Percentiles rank a stretch among this genome's conserved stretches.
phyloP scores from a whole-genome alignment of 2,329 filamentous ascomycete genomes.

The Balansia obtecta region DNA sequence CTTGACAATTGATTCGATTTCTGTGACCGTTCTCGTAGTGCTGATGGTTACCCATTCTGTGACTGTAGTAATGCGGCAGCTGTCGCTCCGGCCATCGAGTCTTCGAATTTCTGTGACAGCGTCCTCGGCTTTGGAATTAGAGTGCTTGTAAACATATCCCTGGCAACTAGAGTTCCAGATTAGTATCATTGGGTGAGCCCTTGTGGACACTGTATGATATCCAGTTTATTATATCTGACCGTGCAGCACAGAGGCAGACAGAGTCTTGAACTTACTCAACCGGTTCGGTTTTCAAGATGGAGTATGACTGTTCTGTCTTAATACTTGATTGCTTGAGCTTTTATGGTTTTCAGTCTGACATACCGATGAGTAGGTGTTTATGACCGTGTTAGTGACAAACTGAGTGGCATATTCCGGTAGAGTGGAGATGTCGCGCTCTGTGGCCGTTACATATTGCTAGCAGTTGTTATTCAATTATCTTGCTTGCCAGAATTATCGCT shows the following conservation, averaged over 20 bases:
- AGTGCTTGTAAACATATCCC: not conserved
- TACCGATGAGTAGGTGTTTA: constrained; percentile 8
- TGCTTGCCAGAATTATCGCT: not conserved
- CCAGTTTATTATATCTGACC: too few species aligned
- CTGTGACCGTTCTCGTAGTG: constrained; percentile 8
- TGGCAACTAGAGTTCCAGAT: constrained; percentile 1
- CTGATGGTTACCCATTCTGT: constrained; percentile 13
- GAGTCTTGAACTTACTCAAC: constrained; percentile 7
- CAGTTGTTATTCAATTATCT: not conserved
- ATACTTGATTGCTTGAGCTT: not conserved
- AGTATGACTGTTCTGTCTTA: constrained; percentile 11
- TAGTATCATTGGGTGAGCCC: not conserved
- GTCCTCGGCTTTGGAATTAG: not conserved
- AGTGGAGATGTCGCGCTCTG: constrained; percentile 10
- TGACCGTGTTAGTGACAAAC: constrained; percentile 10
- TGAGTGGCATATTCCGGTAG: constrained; percentile 11
- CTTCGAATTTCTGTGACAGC: not conserved
- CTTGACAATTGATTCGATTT: constrained; percentile 4
- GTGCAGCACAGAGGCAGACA: too few species aligned
- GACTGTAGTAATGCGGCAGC: constrained; percentile 10
- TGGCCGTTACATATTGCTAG: constrained; percentile 9
- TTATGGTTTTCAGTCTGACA: not conserved
- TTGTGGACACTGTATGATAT: too few species aligned
- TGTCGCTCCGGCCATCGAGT: constrained; percentile 1
- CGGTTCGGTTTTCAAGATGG: constrained; percentile 11